Evolutionary conservation across 139 green algal species (phyloP), one percentile per base, ranked within the genome.

Genomic region (Pseudopediastrum boryanum): DNA sequence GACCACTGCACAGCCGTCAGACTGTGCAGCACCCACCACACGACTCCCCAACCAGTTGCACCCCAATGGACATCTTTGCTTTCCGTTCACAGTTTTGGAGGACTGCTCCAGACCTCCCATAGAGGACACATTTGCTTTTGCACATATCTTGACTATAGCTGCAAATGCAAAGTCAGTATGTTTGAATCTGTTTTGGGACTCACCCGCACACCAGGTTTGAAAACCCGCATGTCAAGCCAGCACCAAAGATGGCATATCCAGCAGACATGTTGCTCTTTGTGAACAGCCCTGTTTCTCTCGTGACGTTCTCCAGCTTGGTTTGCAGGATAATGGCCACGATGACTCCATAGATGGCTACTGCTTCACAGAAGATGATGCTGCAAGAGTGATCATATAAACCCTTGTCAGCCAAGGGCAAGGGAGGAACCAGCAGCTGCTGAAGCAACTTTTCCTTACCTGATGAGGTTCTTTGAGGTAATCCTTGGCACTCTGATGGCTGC

Each of bases 341-440:
- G 58, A 99, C 95, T 0, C 97, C 97, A 75, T 99, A 99, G 83
- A 99, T 99, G 62, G 97, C 97, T 41, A 97, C 94, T 0, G 97
- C 97, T 75, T 99, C 97, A 78, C 96, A 99, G 87, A 99, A 99
- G 50, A 99, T 99, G 48, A 99, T 90, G 66, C 92, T 97, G 93
- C 54, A 66, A 33, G 3, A 43, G 46, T 48, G 29, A 44, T 12
- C 29, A 7, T 35, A 21, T 7, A 19, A 23, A 64, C 6, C 33
- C 9, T 19, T 12, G 19, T 33, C 62, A 16, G 62, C n/a, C 6
- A 71, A 21, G 62, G 25, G 62, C 29, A 8, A 39, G 29, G 46
- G 13, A 56, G 46, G 13, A 16, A 16, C 13, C 46, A 56, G 46
- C 13, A 56, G 46, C 50, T 71, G 35, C 43, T 70, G 48, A 7